Base-by-base conservation (phyloP, 208 protist genomes). In the Porcisia deanei region DNA sequence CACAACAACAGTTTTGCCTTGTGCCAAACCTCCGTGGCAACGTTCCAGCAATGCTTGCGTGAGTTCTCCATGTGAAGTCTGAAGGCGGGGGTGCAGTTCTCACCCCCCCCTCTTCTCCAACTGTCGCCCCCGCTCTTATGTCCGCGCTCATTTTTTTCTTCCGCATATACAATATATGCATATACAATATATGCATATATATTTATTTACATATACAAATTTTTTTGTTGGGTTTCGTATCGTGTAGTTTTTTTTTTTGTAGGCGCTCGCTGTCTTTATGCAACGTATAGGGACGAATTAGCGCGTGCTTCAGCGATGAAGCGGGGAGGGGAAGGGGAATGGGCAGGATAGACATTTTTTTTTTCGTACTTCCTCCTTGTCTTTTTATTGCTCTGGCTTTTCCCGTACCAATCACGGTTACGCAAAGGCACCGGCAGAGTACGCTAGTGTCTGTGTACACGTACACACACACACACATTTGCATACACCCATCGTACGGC, bases 1-100 rank as follows among this genome's bases (percentile, higher is more conserved):
- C 66, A 93, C 74, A 41, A 80, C 14, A 94, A 96, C 71, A 86
- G 84, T 73, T 90, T 91, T 61, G 67, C 77, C 54, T 83, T 92
- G 37, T 96, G 92, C 76, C 92, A 94, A 77, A 82, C 87, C 3
- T 84, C 83, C 30, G 77, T 96, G 39, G 82, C 85, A 22, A 64
- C 80, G 14, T 86, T 96, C 57, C 85, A 96, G 64, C 85, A 87
- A 59, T 96, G 92, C 75, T 77, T 96, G 34, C 86, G 83, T 22
- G 89, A 96, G 84, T 93, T 91, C 25, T 65, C 61, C 34, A 20
- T 73, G 63, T 73, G 30, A 60, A 43, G 43, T 10, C 25, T 22
- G 47, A n/a, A 47, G 4, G 25, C 30, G 47, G 1, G 43, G 39
- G 8, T 54, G 43, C 16, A 45, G n/a, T 30, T 3, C 9, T 53